Conservation (phyloP, 352 stramenopile species). For the Globisporangium orthogonon region DNA sequence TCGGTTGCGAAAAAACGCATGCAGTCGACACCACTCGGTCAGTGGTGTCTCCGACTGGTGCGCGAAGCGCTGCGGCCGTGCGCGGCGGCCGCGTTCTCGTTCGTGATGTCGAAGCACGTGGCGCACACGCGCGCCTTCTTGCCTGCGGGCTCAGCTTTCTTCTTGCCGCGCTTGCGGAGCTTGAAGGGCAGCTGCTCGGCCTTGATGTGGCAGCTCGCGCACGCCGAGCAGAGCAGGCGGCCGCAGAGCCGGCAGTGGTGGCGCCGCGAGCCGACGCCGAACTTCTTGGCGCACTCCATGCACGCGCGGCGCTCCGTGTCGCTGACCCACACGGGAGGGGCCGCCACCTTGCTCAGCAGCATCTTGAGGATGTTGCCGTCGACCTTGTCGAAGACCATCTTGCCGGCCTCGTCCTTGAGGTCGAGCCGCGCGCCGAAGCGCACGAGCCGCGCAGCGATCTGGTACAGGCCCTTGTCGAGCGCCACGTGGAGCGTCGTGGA, state of each 20-base stretch:
- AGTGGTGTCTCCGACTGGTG: constrained; percentile 6
- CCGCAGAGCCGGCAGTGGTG: constrained; percentile 64
- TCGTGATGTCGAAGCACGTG: constrained; percentile 50
- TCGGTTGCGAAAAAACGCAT: too few species aligned
- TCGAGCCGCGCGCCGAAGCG: constrained; percentile 47
- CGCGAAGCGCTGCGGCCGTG: constrained; percentile 6
- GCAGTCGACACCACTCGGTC: neutral
- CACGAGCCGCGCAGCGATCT: constrained; percentile 47
- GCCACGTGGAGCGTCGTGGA: constrained; percentile 59
- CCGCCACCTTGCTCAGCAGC: constrained; percentile 42
- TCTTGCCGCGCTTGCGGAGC: constrained; percentile 35
- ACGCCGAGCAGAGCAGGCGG: constrained; percentile 40
- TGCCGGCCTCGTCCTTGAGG: constrained; percentile 46
- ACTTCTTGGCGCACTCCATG: constrained; percentile 58
- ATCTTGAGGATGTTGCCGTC: constrained; percentile 29
- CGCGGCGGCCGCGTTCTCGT: constrained; percentile 2
- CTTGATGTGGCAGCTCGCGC: constrained; percentile 34
- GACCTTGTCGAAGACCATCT: constrained; percentile 67
- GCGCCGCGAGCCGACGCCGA: constrained; percentile 33
- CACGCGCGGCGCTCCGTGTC: constrained; percentile 38
- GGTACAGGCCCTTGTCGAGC: constrained; percentile 43
- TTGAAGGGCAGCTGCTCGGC: constrained; percentile 33
- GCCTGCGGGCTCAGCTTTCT: constrained; percentile 38
- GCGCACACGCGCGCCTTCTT: constrained; percentile 68
- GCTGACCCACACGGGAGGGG: constrained; percentile 43